These are phyloP conservation scores for Eremothecium sinecaudum DNA, from an alignment of 1,139 yeast genomes.

Conservation along the genomic window DNA sequence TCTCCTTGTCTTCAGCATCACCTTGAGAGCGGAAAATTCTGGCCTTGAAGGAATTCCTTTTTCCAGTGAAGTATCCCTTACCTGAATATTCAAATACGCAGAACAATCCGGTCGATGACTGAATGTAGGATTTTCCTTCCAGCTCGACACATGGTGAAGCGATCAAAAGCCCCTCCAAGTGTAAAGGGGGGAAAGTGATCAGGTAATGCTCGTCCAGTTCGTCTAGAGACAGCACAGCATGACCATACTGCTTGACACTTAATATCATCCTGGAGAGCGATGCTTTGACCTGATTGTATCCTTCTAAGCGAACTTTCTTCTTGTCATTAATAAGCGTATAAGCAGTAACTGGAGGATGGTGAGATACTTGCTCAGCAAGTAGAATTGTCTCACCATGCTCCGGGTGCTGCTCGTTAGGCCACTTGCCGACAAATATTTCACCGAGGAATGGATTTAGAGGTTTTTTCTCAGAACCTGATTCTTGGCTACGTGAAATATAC, in stretches of 20 bases:
- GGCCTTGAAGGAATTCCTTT: conserved; percentile 86
- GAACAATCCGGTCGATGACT: conserved; percentile 67
- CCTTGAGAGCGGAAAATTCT: conserved; percentile 52
- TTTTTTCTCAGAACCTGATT: conserved; percentile 87
- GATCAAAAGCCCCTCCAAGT: conserved; percentile 82
- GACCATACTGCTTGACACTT: conserved; percentile 85
- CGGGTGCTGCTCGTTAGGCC: conserved; percentile 47
- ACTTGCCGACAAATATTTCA: conserved; percentile 81
- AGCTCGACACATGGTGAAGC: conserved; percentile 88
- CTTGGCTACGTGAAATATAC: conserved; percentile 85
- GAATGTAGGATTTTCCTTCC: conserved; percentile 77
- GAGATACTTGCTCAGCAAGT: conserved; percentile 85
- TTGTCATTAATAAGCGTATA: conserved; percentile 68
- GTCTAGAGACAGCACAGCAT: conserved; percentile 60
- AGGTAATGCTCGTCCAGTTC: conserved; percentile 60
- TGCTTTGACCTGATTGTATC: conserved; percentile 84
- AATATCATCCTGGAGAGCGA: conserved; percentile 61
- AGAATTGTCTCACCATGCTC: conserved; percentile 63
- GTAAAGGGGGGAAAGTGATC: conserved; percentile 90
- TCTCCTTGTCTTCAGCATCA: conserved; percentile 41
- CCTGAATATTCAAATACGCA: conserved; percentile 78
- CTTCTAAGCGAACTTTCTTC: conserved; percentile 62
- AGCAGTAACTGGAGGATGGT: conserved; percentile 93
- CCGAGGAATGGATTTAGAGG: conserved; percentile 93
- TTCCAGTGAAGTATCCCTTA: conserved; percentile 92